Evolutionary conservation across 106 monocot genomes (phyloP), one percentile per base, ranked within the genome.

Genomic region (Allium cepa): DNA sequence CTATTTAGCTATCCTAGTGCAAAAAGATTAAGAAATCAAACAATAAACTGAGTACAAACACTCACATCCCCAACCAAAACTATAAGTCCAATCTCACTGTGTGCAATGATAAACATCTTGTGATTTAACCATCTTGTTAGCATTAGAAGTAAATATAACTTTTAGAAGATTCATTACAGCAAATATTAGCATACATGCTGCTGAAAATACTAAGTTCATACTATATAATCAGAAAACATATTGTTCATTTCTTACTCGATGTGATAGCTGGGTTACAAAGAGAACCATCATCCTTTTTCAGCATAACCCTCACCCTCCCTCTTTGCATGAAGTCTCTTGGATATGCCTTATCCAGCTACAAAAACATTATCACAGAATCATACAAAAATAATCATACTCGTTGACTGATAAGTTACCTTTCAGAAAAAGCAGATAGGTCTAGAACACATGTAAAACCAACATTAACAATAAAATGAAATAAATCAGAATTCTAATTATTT

Each of bases 291-390:
- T 84, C 92, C 46, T 59, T 84, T 67, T 87, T 99, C 59, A 92
- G 68, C 58, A 84, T 72, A 68, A 90, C 78, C 75, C 97, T 99
- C 49, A 99, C 87, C 57, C 97, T 84, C 16, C 92, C 97, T 26
- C 76, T 77, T 75, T 87, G 89, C 92, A 99, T 82, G 85, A 99
- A 99, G 59, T 90, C 97, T 62, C 97, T 73, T 46, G 92, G 89
- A 51, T 92, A 92, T 53, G 89, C 90, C 79, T 92, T 99, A 62
- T 99, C 96, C 48, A 82, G 17, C 97, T 99, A 67, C 60, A 74
- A 61, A 62, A 13, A 60, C 67, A 27, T 60, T 15, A 22, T 46
- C 11, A 62, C 62, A 62, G 36, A 62, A 28, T 45, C 22, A 13
- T 36, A 9, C 17, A 59, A 59, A 13, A 59, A 15, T 8, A 55